A percentile compares a stretch with the other conserved stretches of the same genome.
Conservation (phyloP, 805 yeast species). For the Cyberlindnera meyerae region DNA sequence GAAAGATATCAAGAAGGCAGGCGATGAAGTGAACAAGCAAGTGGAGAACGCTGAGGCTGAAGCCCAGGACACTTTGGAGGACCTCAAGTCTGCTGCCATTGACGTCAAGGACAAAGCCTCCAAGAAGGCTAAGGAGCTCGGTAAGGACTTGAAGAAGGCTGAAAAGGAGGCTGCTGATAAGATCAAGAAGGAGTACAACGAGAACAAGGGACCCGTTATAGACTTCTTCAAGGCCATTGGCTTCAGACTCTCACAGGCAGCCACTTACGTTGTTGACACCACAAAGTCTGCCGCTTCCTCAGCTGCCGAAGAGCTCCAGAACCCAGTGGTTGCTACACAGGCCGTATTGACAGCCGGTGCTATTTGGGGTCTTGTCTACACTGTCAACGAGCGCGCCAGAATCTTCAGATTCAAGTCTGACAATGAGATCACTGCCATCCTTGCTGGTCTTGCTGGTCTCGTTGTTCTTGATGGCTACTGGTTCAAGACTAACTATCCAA, state of each 20-base stretch:
- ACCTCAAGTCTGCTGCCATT: conserved; percentile 15
- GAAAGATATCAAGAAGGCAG: conserved; percentile 14
- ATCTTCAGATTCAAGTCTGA: conserved; percentile 40
- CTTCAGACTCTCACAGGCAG: conserved; percentile 20
- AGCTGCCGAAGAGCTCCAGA: conserved; percentile 43
- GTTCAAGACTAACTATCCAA: conserved; percentile 49
- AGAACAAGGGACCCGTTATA: conserved; percentile 25
- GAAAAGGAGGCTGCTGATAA: conserved; percentile 31
- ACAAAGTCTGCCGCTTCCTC: conserved; percentile 19
- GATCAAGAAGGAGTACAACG: conserved; percentile 29
- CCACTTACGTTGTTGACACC: conserved; percentile 18
- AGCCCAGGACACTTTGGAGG: conserved; percentile 21
- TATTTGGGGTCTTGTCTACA: conserved; percentile 43
- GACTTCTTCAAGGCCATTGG: conserved; percentile 19
- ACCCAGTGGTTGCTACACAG: conserved; percentile 59
- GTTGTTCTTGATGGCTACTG: conserved; percentile 50
- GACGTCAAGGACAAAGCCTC: conserved; percentile 20
- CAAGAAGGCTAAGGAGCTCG: conserved; percentile 22
- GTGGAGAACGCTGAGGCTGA: conserved; percentile 7
- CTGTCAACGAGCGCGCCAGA: conserved; percentile 47
- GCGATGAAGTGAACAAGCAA: conserved; percentile 10
- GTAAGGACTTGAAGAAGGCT: conserved; percentile 27
- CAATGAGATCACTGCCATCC: conserved; percentile 43
- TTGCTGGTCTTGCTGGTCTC: conserved; percentile 49
- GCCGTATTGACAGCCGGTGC: conserved; percentile 44